Percentiles rank a stretch among this genome's conserved stretches.
Evolutionary conservation across 2,329 filamentous ascomycete genomes (phyloP).

Genomic region (Teratosphaeria pseudoeucalypti): DNA sequence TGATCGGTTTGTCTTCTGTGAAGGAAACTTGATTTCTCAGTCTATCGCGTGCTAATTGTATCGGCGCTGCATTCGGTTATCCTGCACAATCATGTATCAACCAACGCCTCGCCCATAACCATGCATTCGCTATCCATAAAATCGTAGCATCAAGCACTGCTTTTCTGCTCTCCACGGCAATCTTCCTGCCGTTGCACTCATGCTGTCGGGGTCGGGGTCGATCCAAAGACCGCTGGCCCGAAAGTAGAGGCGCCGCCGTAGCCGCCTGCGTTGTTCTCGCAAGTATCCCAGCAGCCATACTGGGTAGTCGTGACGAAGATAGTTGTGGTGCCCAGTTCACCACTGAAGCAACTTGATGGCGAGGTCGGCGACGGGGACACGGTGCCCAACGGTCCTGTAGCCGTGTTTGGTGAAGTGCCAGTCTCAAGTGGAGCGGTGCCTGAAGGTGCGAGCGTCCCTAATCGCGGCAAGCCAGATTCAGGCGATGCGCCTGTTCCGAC

Average conservation of each 20-base stretch:
- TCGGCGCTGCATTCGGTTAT: not conserved
- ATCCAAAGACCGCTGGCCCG: slow-evolving; percentile 4
- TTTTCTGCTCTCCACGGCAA: not conserved
- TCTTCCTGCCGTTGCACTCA: not conserved
- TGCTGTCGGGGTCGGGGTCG: not conserved
- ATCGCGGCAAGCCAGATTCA: not conserved
- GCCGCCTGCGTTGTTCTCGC: slow-evolving; percentile 3
- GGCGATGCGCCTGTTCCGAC: not conserved
- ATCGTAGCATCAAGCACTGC: slow-evolving; percentile 2
- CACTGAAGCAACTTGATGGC: slow-evolving; percentile 1
- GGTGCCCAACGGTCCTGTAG: not conserved
- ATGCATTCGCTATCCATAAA: slow-evolving; percentile 1
- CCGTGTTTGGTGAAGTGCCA: not conserved
- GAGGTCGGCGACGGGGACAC: not conserved
- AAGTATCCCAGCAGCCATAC: slow-evolving; percentile 9
- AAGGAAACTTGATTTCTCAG: not conserved
- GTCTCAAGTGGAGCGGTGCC: not conserved
- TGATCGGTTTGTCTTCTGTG: not conserved
- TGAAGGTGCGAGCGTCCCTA: not conserved
- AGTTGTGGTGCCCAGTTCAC: slow-evolving; percentile 3
- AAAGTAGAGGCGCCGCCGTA: slow-evolving; percentile 7
- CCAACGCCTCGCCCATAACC: not conserved
- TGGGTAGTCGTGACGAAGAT: slow-evolving; percentile 4
- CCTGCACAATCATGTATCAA: slow-evolving; percentile 1
- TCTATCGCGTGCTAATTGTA: slow-evolving; percentile 3